phyloP scores from a whole-genome alignment of 2,329 filamentous ascomycete genomes.

The Ophiobolus disseminans region DNA sequence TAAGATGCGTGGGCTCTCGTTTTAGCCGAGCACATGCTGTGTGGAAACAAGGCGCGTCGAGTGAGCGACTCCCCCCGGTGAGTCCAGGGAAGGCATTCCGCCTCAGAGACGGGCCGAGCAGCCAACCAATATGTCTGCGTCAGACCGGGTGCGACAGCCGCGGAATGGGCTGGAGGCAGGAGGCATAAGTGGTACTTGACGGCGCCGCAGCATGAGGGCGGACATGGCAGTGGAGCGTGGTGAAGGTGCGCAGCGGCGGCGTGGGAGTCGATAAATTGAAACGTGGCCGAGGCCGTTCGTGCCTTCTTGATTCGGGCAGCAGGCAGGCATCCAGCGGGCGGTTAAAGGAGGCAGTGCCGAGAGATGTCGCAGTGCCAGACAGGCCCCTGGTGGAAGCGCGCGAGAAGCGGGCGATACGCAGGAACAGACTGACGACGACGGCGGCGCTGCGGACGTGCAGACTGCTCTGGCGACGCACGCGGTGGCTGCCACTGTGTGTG shows the following conservation, averaged over 20 bases:
- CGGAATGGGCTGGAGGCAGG: conserved; percentile 8
- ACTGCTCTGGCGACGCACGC: too few species aligned
- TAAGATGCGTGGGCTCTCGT: conserved; percentile 17
- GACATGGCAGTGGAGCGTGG: conserved; percentile 4
- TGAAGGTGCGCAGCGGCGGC: conserved; percentile 14
- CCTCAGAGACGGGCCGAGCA: conserved; percentile 27
- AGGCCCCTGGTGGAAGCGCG: conserved; percentile 26
- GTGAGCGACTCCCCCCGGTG: neutral
- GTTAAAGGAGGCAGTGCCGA: conserved; percentile 38
- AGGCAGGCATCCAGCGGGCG: conserved; percentile 26
- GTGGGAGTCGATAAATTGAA: conserved; percentile 26
- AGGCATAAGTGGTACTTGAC: conserved; percentile 7
- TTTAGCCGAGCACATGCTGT: conserved; percentile 27
- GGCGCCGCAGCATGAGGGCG: conserved; percentile 2
- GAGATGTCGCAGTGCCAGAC: conserved; percentile 3
- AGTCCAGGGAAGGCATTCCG: conserved; percentile 4
- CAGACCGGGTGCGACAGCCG: conserved; percentile 5
- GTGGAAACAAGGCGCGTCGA: conserved; percentile 11
- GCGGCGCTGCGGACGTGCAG: neutral
- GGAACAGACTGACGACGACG: conserved; percentile 7
- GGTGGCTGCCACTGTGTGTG: neutral
- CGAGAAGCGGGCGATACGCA: conserved; percentile 37
- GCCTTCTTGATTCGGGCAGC: conserved; percentile 32
- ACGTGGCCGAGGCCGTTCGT: conserved; percentile 27
- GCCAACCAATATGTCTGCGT: conserved; percentile 23